These are phyloP conservation scores for Chaetomidium leptoderma DNA, from an alignment of 495 filamentous ascomycete species.

Conservation along the genomic window DNA sequence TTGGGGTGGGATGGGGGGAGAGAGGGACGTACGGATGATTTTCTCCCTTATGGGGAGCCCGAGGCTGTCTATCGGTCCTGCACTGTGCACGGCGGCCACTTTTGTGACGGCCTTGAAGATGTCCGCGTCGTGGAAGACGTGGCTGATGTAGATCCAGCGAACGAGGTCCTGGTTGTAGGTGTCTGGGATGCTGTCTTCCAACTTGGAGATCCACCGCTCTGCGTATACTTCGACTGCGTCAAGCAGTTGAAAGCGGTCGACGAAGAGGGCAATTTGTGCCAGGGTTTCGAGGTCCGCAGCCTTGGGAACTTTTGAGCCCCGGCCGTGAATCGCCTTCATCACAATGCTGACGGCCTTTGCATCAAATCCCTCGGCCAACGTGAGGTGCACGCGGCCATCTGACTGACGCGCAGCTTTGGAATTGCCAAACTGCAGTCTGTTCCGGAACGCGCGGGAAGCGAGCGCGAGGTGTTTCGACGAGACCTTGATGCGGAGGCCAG, in stretches of 20 bases:
- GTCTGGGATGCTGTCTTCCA: conserved; percentile 13
- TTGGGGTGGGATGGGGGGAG: background rate
- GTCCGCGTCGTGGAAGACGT: conserved; percentile 28
- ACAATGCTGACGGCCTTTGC: conserved; percentile 44
- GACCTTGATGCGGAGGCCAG: conserved; percentile 38
- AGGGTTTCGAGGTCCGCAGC: conserved; percentile 43
- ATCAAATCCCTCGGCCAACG: conserved; percentile 35
- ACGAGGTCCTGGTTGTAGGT: conserved; percentile 19
- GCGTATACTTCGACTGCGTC: conserved; percentile 41
- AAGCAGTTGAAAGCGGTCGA: conserved; percentile 49
- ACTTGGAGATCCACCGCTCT: conserved; percentile 42
- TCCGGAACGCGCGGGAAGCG: conserved; percentile 46
- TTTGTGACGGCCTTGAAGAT: conserved; percentile 27
- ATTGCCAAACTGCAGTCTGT: conserved; percentile 28
- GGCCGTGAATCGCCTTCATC: conserved; percentile 50
- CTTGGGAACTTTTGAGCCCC: conserved; percentile 39
- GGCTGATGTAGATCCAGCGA: conserved; percentile 29
- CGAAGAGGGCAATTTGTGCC: conserved; percentile 46
- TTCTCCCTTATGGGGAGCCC: conserved; percentile 30
- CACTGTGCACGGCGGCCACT: conserved; percentile 14
- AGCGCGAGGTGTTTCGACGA: conserved; percentile 51
- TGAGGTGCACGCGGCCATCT: conserved; percentile 43
- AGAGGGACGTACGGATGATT: conserved; percentile 24
- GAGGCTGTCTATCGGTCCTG: conserved; percentile 20
- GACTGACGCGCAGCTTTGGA: conserved; percentile 20